Percentiles rank a stretch among this genome's conserved stretches.
phyloP scores from a whole-genome alignment of 495 filamentous ascomycete genomes.

The Podospora sp. region DNA sequence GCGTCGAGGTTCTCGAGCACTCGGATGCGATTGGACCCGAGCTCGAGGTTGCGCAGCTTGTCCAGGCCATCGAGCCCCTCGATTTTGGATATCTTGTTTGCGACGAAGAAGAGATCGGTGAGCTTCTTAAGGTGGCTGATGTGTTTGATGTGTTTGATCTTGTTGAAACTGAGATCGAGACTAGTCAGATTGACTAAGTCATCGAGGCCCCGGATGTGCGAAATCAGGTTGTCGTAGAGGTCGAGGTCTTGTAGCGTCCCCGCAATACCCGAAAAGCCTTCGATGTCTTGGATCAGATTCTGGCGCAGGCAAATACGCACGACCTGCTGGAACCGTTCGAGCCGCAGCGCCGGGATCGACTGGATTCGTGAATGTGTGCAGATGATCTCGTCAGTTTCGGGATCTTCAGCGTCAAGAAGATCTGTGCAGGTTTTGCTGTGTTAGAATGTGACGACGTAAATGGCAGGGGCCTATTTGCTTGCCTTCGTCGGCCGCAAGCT shows the following conservation, averaged over 20 bases:
- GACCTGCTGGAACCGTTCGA: conserved; percentile 81
- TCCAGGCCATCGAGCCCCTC: conserved; percentile 78
- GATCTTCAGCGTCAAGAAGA: conserved; percentile 55
- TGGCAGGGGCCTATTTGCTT: conserved; percentile 21
- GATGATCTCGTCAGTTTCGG: conserved; percentile 76
- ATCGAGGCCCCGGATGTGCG: conserved; percentile 82
- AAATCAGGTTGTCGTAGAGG: conserved; percentile 96
- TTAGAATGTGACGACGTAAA: conserved; percentile 9
- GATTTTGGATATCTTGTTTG: conserved; percentile 89
- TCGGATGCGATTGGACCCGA: conserved; percentile 89
- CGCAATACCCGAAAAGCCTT: conserved; percentile 65
- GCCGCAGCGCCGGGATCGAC: conserved; percentile 73
- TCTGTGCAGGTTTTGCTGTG: conserved; percentile 36
- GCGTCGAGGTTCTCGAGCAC: conserved; percentile 86
- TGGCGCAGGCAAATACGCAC: conserved; percentile 89
- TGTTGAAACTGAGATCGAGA: conserved; percentile 96
- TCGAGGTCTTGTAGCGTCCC: conserved; percentile 78
- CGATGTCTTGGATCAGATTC: conserved; percentile 81
- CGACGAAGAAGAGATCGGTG: conserved; percentile 87
- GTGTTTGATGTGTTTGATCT: conserved; percentile 97
- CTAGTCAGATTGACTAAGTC: conserved; percentile 70
- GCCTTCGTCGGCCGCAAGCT: conserved; percentile 84
- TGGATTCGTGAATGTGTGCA: conserved; percentile 81
- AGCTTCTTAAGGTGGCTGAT: conserved; percentile 76
- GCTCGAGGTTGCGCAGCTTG: conserved; percentile 78